Base-by-base conservation (phyloP, 345 rosid genomes). In the Corchorus capsularis region DNA sequence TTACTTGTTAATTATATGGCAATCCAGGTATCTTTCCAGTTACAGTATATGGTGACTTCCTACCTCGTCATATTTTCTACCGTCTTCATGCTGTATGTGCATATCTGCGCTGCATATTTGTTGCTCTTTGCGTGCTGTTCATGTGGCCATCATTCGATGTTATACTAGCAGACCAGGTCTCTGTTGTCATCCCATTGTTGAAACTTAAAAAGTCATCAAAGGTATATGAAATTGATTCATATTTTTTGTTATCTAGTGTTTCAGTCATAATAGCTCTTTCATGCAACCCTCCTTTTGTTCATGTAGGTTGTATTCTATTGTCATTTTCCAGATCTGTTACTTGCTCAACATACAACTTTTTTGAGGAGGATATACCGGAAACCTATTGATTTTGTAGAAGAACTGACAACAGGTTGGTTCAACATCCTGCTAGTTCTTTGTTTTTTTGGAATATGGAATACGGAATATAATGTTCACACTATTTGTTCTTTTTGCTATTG, bases 11-110 rank as follows among this genome's bases (percentile, higher is more conserved):
- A 52, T 54, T 22, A 41, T 49, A 32, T 19, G 20, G 54, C 37
- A 63, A 16, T 79, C 56, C 86, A 95, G 98, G 97, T 59, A 80
- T 85, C 80, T 95, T 95, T 82, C 88, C 90, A 0, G 90, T 92
- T 47, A 91, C 89, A 35, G 94, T 91, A 20, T 92, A 92, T 71
- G 97, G 99, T 39, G 86, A 93, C 53, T 93, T 92, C 83, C 81
- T 95, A 22, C 97, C 98, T 22, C 87, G 94, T 0, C 92, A 93
- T 82, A 81, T 95, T 41, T 92, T 95, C 87, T 87, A 93, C 80
- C 92, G 86, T 15, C 85, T 95, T 79, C 97, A 95, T 78, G 98
- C 97, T 0, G 61, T 93, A 4, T 93, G 93, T 79, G 98, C 99
- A 56, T 95, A 95, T 82, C 14, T 92, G 74, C 83, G 94, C 79